phyloP scores from a whole-genome alignment of 2,329 filamentous ascomycete genomes.

The Phialophora tarda region DNA sequence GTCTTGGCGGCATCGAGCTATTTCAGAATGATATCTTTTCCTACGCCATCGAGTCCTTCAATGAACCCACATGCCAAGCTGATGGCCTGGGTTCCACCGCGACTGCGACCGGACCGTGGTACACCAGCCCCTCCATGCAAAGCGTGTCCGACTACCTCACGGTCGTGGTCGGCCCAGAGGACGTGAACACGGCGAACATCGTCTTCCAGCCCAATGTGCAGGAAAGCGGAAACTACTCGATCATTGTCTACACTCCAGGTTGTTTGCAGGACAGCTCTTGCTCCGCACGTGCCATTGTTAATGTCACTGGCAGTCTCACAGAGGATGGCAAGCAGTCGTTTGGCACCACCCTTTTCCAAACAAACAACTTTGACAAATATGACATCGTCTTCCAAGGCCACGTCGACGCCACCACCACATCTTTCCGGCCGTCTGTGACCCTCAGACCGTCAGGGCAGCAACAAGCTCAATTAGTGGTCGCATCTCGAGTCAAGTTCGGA shows the following conservation, averaged over 20 bases:
- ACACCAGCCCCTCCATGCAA: constrained; percentile 65
- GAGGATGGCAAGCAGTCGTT: constrained; percentile 54
- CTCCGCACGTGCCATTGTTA: constrained; percentile 75
- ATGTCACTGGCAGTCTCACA: constrained; percentile 75
- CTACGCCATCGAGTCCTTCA: constrained; percentile 85
- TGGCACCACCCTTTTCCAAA: constrained; percentile 75
- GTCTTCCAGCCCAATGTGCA: constrained; percentile 83
- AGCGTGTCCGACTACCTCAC: constrained; percentile 80
- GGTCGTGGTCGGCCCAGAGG: constrained; percentile 65
- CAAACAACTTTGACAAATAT: constrained; percentile 96
- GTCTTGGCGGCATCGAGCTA: constrained; percentile 82
- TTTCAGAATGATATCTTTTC: constrained; percentile 81
- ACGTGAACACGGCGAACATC: constrained; percentile 65
- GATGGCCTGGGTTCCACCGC: constrained; percentile 65
- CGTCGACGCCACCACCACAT: constrained; percentile 73
- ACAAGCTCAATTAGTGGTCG: constrained; percentile 74
- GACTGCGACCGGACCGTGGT: constrained; percentile 76
- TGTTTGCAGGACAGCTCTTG: constrained; percentile 83
- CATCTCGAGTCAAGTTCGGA: constrained; percentile 81
- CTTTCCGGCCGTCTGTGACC: constrained; percentile 81
- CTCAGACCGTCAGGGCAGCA: constrained; percentile 72
- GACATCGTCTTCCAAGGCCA: constrained; percentile 87
- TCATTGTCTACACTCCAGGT: constrained; percentile 91
- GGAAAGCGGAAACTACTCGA: constrained; percentile 87
- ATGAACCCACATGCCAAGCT: constrained; percentile 79